Base-by-base conservation (phyloP, 176 grass and related monocot species). In the Stipa capillata region DNA sequence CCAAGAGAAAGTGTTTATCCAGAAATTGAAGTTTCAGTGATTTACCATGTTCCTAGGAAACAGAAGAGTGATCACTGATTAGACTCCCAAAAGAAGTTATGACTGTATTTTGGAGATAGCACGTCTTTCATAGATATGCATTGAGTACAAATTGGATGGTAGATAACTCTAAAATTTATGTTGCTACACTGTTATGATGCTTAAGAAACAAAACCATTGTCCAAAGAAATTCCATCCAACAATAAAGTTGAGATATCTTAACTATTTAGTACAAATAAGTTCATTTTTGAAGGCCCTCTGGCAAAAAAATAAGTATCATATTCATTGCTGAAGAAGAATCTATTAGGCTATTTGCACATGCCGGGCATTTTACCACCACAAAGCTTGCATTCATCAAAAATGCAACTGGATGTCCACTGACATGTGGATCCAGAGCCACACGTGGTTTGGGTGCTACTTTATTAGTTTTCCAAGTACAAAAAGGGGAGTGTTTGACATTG, bases 21-120 rank as follows among this genome's bases (percentile, higher is more conserved):
- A 98, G 83, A 88, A 90, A 98, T 48, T 98, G 87, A 39, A 98
- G 91, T 45, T 89, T 98, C 59, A 98, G 78, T 0, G 92, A 59
- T 79, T 86, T 70, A 37, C 85, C 87, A 87, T 98, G 89, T 55
- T 98, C 92, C 95, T 94, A 76, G 21, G 28, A 81, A 65, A 84
- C 14, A 39, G 25, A 48, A n/a, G 34, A 78, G 29, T 45, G 21
- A 39, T 31, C 66, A 76, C 23, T 25, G 18, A 67, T 74, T 13
- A 82, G 35, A 68, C 69, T 16, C 10, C 43, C 51, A 65, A 86
- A 44, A 23, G 27, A 47, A 50, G 45, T 3, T 78, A 32, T 49
- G 33, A 37, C 48, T 69, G n/a, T 35, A 49, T 28, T 61, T 14
- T 4, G 6, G 18, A 41, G 80, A 82, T 63, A n/a, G 6, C 52